Conservation (phyloP, 495 filamentous ascomycete genomes). For the Lasiosphaeris hirsuta region DNA sequence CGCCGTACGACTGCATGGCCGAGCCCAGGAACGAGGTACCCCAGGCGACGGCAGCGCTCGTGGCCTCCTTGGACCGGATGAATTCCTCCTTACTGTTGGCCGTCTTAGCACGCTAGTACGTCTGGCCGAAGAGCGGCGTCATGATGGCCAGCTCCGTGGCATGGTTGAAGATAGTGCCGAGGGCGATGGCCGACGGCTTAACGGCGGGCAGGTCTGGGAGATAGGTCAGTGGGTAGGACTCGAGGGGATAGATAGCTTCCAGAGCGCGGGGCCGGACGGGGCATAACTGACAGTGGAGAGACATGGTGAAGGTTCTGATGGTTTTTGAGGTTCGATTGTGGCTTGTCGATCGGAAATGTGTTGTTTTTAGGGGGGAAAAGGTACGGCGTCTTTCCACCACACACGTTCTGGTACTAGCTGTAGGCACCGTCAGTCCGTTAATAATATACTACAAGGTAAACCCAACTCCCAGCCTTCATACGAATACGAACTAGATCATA, state of each 20-base stretch:
- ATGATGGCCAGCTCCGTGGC: constrained; percentile 62
- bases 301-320: constrained; percentile 43
- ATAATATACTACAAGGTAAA: background rate
- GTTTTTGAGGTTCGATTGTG: background rate
- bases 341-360: constrained; percentile 4
- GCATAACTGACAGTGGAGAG: constrained; percentile 53
- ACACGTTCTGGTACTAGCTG: background rate
- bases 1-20: constrained; percentile 87
- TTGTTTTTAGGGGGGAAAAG: too few relatives aligned
- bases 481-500: background rate
- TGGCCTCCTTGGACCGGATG: constrained; percentile 86
- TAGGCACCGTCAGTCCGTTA: background rate
- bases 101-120: constrained; percentile 87
- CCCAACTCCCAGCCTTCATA: constrained; percentile 17
- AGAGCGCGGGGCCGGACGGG: background rate
- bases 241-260: background rate
- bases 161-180: constrained; percentile 95
- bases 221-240: constrained; percentile 16
- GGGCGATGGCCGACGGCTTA: constrained; percentile 95
- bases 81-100: constrained; percentile 97
- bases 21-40: constrained; percentile 86
- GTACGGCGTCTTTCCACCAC: background rate
- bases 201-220: constrained; percentile 82
- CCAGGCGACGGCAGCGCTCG: constrained; percentile 82
- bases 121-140: constrained; percentile 86